phyloP scores from a whole-genome alignment of 768 basidiomycete genomes.

The Tylopilus intermedius region DNA sequence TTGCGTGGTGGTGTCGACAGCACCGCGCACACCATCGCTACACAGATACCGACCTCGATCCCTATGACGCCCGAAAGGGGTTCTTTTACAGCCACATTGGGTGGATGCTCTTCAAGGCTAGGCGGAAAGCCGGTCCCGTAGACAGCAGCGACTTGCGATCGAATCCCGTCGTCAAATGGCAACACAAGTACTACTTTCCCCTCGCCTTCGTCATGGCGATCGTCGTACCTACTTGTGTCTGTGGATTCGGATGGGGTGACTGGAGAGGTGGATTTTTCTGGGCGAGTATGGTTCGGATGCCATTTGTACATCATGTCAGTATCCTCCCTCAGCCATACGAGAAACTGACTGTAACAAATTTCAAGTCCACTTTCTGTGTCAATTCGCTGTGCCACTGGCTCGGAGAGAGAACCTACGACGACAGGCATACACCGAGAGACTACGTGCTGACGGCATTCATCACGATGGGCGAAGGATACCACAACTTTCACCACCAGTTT shows the following conservation, averaged over 20 bases:
- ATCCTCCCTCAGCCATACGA: conserved; percentile 2
- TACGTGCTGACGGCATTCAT: conserved; percentile 80
- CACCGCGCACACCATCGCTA: conserved; percentile 94
- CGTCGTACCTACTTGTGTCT: conserved; percentile 53
- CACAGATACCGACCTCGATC: conserved; percentile 92
- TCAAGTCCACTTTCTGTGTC: conserved; percentile 85
- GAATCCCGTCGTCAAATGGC: conserved; percentile 76
- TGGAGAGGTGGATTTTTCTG: conserved; percentile 22
- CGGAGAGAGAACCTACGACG: conserved; percentile 83
- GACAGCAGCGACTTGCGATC: conserved; percentile 79
- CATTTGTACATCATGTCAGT: conserved; percentile 80
- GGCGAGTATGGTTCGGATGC: conserved; percentile 48
- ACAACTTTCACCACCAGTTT: conserved; percentile 95
- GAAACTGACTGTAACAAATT: not conserved
- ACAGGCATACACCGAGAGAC: conserved; percentile 88
- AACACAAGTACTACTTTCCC: conserved; percentile 68
- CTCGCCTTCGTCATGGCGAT: conserved; percentile 66
- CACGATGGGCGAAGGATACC: conserved; percentile 94
- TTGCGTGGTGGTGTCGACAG: conserved; percentile 89
- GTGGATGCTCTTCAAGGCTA: conserved; percentile 88
- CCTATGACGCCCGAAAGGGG: conserved; percentile 84
- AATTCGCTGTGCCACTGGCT: conserved; percentile 94
- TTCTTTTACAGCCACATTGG: conserved; percentile 79
- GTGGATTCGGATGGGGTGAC: conserved; percentile 21
- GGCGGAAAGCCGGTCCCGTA: conserved; percentile 77